Evolutionary conservation across 169 alveolate species (phyloP).

Genomic region (Toxoplasma gondii): DNA sequence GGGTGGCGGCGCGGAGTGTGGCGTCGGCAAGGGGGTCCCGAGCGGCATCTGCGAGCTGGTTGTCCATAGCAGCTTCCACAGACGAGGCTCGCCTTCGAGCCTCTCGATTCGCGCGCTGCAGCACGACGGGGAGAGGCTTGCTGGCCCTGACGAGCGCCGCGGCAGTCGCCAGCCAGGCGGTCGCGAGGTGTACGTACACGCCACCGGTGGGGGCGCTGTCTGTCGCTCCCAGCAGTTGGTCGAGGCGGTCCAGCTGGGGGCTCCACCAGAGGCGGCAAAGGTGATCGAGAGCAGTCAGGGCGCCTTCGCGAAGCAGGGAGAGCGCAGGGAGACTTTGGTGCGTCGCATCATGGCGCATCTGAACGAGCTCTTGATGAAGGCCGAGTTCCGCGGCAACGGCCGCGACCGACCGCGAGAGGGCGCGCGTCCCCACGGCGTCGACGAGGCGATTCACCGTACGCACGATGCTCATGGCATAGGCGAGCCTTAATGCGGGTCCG

Average conservation of each 20-base stretch:
- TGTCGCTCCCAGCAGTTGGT: not conserved
- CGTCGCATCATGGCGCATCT: slow-evolving; percentile 60
- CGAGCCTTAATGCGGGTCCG: slow-evolving; percentile 2
- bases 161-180: not conserved
- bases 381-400: slow-evolving; percentile 41
- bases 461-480: slow-evolving; percentile 41
- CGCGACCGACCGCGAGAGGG: slow-evolving; percentile 12
- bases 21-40: not conserved
- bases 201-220: not conserved
- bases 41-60: not conserved
- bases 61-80: not conserved
- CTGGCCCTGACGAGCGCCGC: not conserved
- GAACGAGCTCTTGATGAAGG: slow-evolving; percentile 41
- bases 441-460: slow-evolving; percentile 38
- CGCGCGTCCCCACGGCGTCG: not conserved
- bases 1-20: not conserved
- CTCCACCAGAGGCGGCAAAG: slow-evolving; percentile 32
- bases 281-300: slow-evolving; percentile 22
- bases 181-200: not conserved
- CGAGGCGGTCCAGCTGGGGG: slow-evolving; percentile 37
- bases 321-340: slow-evolving; percentile 56
- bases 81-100: not conserved
- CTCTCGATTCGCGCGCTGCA: not conserved
- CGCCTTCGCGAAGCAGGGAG: slow-evolving; percentile 51
- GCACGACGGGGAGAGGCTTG: not conserved